phyloP scores from a whole-genome alignment of 345 rosid genomes.

The Excoecaria agallocha region DNA sequence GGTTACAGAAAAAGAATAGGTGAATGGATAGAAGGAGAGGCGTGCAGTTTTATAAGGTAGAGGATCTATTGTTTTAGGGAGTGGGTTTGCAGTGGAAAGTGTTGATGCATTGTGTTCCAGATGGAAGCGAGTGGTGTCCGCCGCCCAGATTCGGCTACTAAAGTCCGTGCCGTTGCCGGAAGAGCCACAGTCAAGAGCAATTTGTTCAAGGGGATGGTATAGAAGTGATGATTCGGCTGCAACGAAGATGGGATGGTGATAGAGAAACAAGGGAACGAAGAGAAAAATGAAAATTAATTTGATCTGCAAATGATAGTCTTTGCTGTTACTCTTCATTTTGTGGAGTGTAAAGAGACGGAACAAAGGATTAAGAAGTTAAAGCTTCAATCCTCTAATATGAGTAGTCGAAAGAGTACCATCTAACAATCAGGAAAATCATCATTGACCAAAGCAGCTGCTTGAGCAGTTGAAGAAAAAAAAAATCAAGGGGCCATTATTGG shows the following conservation, averaged over 20 bases:
- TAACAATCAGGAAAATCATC: no score
- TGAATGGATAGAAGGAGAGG: constrained; percentile 25
- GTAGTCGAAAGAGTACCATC: no score
- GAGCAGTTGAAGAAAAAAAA: no score
- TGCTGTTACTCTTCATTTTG: no score
- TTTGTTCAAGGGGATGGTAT: background rate
- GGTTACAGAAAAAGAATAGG: constrained; percentile 24
- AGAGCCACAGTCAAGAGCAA: constrained; percentile 10
- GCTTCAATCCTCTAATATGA: no score
- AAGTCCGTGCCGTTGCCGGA: background rate
- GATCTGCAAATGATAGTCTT: no score
- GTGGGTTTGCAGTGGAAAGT: constrained; percentile 12
- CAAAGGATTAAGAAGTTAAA: no score
- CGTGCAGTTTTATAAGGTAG: constrained; percentile 29
- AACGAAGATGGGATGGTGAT: background rate
- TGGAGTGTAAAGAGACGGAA: no score
- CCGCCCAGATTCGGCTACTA: background rate
- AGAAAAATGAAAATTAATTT: no score
- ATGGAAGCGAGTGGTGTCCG: constrained; percentile 19
- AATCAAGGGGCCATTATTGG: no score
- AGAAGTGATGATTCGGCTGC: background rate
- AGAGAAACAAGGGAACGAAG: no score
- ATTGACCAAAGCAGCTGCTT: no score
- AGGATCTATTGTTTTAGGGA: background rate
- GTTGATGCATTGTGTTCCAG: constrained; percentile 18